Conservation (phyloP, 129 eudicot genomes). For the Centella asiatica region DNA sequence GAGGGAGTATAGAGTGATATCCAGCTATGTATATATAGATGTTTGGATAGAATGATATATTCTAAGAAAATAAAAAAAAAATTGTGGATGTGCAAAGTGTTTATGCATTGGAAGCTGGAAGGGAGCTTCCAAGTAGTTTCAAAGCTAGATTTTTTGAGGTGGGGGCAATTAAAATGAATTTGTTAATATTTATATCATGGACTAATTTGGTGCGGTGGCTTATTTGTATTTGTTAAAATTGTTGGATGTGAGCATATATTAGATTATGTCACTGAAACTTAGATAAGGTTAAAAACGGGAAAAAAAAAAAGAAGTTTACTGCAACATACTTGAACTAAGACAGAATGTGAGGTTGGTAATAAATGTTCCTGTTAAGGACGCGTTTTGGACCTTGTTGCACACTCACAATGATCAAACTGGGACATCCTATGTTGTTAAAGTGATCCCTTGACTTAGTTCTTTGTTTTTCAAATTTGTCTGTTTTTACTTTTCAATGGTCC, state of each 20-base stretch:
- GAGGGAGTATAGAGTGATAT: constrained; percentile 6
- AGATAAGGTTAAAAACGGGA: not conserved
- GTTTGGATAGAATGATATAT: constrained; percentile 13
- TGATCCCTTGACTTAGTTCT: constrained; percentile 1
- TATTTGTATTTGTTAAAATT: not conserved
- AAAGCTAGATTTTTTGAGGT: not conserved
- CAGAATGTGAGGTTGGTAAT: not conserved
- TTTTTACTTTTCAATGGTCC: not conserved
- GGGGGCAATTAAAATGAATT: not conserved
- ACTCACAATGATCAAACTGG: constrained; percentile 8
- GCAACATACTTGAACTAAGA: constrained; percentile 1
- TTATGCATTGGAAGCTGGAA: constrained; percentile 9
- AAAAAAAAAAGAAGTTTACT: no score
- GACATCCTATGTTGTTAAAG: constrained; percentile 3
- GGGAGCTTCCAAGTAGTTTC: constrained; percentile 43
- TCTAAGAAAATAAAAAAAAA: not conserved
- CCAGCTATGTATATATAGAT: constrained; percentile 32
- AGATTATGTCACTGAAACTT: constrained; percentile 8
- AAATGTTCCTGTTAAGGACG: constrained; percentile 2
- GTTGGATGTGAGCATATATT: not conserved
- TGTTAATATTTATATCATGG: not conserved
- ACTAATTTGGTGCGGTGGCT: constrained; percentile 5
- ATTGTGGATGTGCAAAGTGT: no score
- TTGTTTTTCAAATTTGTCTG: not conserved
- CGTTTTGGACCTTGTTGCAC: constrained; percentile 8